These are phyloP conservation scores for Paramarasmius palmivorus DNA, from an alignment of 1,284 basidiomycete genomes.

Conservation along the genomic window DNA sequence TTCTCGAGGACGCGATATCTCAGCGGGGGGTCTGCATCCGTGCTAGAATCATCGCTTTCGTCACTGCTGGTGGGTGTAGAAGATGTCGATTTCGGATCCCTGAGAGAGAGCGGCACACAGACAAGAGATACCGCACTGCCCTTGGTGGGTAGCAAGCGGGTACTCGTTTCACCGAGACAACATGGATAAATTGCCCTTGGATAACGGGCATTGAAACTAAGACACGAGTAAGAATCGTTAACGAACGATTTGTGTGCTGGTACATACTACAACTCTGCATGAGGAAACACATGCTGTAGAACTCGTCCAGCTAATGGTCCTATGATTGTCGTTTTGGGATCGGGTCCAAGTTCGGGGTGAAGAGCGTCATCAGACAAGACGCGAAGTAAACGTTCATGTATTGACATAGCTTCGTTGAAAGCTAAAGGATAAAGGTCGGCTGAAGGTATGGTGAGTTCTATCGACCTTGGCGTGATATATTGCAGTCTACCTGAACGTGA, in stretches of 20 bases:
- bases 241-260: not conserved
- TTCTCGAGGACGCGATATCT: not conserved
- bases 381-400: not conserved
- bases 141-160: too few species aligned
- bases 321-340: not conserved
- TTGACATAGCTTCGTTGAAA: not conserved
- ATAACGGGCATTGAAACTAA: not conserved
- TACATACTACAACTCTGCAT: not conserved
- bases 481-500: not conserved
- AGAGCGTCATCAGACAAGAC: too few species aligned
- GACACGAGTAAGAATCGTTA: not conserved
- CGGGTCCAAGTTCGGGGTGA: not conserved
- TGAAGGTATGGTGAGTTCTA: not conserved
- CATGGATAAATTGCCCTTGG: not conserved
- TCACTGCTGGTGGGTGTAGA: too few species aligned
- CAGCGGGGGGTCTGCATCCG: not conserved
- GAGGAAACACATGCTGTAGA: not conserved
- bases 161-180: too few species aligned
- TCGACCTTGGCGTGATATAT: not conserved
- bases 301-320: not conserved
- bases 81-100: too few species aligned
- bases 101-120: too few species aligned
- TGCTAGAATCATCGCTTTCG: too few species aligned
- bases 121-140: too few species aligned
- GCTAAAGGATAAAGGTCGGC: not conserved